Conservation (phyloP, 257 asterid genomes). For the Nicotiana paniculata region DNA sequence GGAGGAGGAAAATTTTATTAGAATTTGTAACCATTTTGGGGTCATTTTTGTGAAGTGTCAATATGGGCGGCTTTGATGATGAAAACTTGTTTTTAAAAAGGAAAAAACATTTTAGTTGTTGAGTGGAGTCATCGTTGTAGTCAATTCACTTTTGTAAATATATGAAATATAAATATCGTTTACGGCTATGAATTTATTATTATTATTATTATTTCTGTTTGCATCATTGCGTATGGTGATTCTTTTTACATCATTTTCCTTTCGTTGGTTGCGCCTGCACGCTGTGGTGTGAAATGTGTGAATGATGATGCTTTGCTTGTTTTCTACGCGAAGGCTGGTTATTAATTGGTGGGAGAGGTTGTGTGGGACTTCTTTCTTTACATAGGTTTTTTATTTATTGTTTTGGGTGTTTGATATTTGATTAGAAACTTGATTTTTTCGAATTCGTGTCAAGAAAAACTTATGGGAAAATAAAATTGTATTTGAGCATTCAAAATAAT, state of each 20-base stretch:
- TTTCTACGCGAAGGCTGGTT: slow-evolving; percentile 24
- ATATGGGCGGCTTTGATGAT: slow-evolving; percentile 22
- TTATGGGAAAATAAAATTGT: no score
- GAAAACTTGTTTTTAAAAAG: background rate
- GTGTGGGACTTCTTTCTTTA: background rate
- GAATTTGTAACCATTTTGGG: slow-evolving; percentile 26
- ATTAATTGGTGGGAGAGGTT: background rate
- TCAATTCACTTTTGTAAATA: slow-evolving; percentile 33
- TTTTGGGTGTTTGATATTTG: no score
- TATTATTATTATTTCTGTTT: background rate
- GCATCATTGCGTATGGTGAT: background rate
- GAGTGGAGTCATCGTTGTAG: slow-evolving; percentile 25
- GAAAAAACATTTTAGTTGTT: slow-evolving; percentile 1
- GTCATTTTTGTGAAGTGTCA: slow-evolving; percentile 27
- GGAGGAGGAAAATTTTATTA: slow-evolving; percentile 6
- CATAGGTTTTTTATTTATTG: no score
- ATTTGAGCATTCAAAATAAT: no score
- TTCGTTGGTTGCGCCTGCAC: background rate
- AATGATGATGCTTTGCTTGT: slow-evolving; percentile 40
- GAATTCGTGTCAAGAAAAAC: no score
- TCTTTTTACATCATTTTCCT: background rate
- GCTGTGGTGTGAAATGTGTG: background rate
- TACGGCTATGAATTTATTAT: background rate
- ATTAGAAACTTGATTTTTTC: no score
- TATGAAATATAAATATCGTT: slow-evolving; percentile 5